Evolutionary conservation across 2,329 filamentous ascomycete species (phyloP).

Genomic region (Pestalotiopsis sp.): DNA sequence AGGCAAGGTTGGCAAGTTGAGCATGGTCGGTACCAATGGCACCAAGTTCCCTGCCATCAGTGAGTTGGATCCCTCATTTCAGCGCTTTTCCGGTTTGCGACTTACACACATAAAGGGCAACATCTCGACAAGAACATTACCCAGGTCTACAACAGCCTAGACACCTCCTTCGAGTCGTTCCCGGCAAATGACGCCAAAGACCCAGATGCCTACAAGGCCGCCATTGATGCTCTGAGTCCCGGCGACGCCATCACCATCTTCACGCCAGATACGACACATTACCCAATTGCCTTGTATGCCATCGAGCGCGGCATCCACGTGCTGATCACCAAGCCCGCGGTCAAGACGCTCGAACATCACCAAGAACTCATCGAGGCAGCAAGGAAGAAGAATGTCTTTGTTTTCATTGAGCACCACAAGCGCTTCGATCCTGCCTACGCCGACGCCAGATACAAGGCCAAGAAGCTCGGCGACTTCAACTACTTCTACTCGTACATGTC

Average conservation of each 20-base stretch:
- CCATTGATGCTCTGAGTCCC: conserved; percentile 79
- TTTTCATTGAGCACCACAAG: conserved; percentile 96
- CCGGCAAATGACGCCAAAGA: conserved; percentile 75
- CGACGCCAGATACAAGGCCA: conserved; percentile 78
- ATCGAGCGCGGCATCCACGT: conserved; percentile 89
- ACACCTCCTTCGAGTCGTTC: conserved; percentile 83
- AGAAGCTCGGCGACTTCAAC: conserved; percentile 88
- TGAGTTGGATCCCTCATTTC: conserved; percentile 42
- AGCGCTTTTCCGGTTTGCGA: not conserved
- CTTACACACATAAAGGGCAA: conserved; percentile 55
- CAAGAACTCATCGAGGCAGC: conserved; percentile 74
- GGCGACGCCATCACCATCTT: conserved; percentile 95
- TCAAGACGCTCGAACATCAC: conserved; percentile 82
- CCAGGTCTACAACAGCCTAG: conserved; percentile 84
- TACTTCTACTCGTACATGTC: conserved; percentile 99
- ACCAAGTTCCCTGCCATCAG: conserved; percentile 90
- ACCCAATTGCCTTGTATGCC: conserved; percentile 88
- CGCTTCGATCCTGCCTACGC: conserved; percentile 92
- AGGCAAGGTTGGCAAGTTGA: conserved; percentile 83
- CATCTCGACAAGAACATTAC: conserved; percentile 88
- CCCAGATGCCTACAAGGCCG: conserved; percentile 82
- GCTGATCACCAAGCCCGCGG: conserved; percentile 90
- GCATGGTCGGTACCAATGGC: conserved; percentile 89
- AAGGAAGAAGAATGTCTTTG: conserved; percentile 77
- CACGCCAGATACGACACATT: conserved; percentile 92